Evolutionary conservation across 306 rosid genomes (phyloP).

Genomic region (Castanospermum australe): DNA sequence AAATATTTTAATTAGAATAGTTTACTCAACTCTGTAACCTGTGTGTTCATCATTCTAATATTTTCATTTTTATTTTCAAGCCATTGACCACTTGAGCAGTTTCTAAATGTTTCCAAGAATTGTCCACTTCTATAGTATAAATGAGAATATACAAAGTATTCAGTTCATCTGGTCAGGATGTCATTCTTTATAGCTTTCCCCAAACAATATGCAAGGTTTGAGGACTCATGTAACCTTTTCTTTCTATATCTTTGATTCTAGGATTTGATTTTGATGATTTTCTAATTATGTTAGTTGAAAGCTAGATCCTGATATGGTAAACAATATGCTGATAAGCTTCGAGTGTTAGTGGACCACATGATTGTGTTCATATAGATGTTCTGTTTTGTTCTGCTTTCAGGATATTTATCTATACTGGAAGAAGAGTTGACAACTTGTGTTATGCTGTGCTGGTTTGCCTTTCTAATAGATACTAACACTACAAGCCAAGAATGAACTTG

Average conservation of each 20-base stretch:
- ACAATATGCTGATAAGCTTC: background rate
- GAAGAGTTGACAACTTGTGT: conserved; percentile 2
- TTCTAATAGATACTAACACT: conserved; percentile 12
- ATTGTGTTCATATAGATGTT: no score
- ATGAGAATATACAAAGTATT: background rate
- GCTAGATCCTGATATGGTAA: background rate
- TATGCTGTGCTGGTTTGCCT: conserved; percentile 30
- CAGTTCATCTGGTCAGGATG: background rate
- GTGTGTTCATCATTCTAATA: no score
- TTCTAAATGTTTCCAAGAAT: background rate
- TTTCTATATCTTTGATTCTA: background rate
- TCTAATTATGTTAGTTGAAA: background rate
- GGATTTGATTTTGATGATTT: background rate
- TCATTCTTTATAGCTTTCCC: no score
- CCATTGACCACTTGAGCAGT: background rate
- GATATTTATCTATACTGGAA: conserved; percentile 16
- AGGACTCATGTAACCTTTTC: background rate
- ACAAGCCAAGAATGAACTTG: conserved; percentile 58
- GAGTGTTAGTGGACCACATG: no score
- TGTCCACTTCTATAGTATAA: background rate
- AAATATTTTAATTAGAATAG: no score
- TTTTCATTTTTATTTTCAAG: background rate
- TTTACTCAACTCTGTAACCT: background rate
- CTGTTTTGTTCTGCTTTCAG: conserved; percentile 34
- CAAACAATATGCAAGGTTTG: background rate